These are phyloP conservation scores for Sclerotinia trifoliorum DNA, from an alignment of 2,329 filamentous ascomycete genomes.

Conservation along the genomic window DNA sequence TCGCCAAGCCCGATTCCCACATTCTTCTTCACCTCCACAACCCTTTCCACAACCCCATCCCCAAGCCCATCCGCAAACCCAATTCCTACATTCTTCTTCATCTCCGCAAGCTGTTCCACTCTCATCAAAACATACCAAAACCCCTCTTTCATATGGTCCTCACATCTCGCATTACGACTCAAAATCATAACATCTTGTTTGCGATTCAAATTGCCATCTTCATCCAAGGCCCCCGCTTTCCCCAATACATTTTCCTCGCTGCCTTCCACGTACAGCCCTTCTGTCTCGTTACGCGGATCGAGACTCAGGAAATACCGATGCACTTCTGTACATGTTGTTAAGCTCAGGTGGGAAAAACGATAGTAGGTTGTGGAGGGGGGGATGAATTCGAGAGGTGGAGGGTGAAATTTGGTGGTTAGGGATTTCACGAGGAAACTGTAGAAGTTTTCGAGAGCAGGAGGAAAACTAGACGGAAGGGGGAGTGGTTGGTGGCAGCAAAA, in stretches of 20 bases:
- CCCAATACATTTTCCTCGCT: constrained; percentile 1
- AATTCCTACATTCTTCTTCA: background rate
- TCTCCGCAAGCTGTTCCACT: constrained; percentile 2
- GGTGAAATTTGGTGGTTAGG: background rate
- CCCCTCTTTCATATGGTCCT: constrained; percentile 14
- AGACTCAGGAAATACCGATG: constrained; percentile 7
- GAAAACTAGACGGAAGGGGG: background rate
- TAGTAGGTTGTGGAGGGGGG: background rate
- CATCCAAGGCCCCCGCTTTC: constrained; percentile 3
- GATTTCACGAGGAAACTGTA: constrained; percentile 13
- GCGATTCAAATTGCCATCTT: background rate
- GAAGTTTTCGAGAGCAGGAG: background rate
- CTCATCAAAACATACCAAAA: constrained; percentile 20
- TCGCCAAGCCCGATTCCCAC: background rate
- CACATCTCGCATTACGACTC: constrained; percentile 20
- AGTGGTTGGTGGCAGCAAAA: constrained; percentile 4
- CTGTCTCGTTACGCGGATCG: background rate
- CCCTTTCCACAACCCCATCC: background rate
- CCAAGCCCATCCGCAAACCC: background rate
- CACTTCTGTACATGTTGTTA: constrained; percentile 10
- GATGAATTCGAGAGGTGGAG: background rate
- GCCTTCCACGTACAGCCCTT: background rate
- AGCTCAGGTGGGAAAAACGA: constrained; percentile 6
- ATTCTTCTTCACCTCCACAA: background rate
- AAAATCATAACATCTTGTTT: constrained; percentile 22